Base-by-base conservation (phyloP, 345 rosid genomes). In the Citropsis articulata region DNA sequence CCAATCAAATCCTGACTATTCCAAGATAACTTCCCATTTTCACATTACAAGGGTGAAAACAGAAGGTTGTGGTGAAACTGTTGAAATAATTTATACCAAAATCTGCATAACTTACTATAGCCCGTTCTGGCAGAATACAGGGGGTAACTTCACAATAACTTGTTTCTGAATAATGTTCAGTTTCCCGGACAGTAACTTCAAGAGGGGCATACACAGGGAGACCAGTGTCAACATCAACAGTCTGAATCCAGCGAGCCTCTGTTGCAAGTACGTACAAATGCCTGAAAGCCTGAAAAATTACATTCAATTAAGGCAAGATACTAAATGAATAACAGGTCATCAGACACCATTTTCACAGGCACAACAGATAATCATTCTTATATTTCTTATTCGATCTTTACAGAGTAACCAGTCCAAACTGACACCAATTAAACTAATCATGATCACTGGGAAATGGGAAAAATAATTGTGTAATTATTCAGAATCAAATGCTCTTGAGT, bases 221-320 rank as follows among this genome's bases (percentile, higher is more conserved):
- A 83, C 98, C 97, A 57, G 95, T 90, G 87, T 94, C 98, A 80
- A 96, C 98, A 86, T 96, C 99, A 80, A 96, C 86, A 48, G 98
- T 95, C 84, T 92, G 98, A 86, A 95, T 85, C 97, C 95, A 93
- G 76, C 99, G 98, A 85, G 95, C 94, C 81, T 95, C 99, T 16
- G 97, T 86, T 67, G 98, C 97, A 56, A 95, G 97, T 76, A 95
- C 99, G 72, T 95, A 93, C 63, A 95, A 82, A 88, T 95, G 98
- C 88, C 99, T 90, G 87, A 95, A 92, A 77, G 99, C 99, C 99
- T 95, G 87, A 71, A 86, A 85, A 79, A 57, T 31, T 25, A 45
- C 56, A 70, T 42, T 72, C 72, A 74, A 31, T 53, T 13, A 77
- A 68, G 24, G 53, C 66, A 53, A 73, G 69, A 64, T 63, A 56